Base-by-base conservation (phyloP, 2,329 filamentous ascomycete species). In the Geosmithia flava region DNA sequence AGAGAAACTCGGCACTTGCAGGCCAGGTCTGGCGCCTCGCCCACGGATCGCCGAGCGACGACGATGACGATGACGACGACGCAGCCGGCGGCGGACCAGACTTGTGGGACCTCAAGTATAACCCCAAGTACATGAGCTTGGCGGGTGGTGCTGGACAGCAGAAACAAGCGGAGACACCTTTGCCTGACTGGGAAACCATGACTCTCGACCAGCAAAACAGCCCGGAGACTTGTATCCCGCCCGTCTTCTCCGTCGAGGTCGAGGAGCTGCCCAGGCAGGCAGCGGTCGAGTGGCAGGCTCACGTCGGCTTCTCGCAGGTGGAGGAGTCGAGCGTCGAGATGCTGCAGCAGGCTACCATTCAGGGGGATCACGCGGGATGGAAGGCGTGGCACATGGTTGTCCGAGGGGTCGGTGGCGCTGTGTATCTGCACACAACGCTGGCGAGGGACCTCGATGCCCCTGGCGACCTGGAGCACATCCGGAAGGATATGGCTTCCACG, bases 241-340 rank as follows among this genome's bases (percentile, higher is more conserved):
- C 83, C 0, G 74, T 90, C 55, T 84, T 93, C 59, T 76, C 83
- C 0, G 83, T 81, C 1, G 81, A 93, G 58, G 85, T 96, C 1
- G 75, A 82, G 42, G 77, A 81, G 53, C 71, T 98, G 13, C 93
- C 93, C 1, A 77, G 87, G 19, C 71, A 69, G 16, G 83, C 84
- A 27, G 72, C 72, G 39, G 78, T 96, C 11, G 93, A 98, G 68
- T 98, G 91, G 90, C 83, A 87, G 55, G 82, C 74, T 1, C 76
- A 83, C 49, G 59, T 78, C 3, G 85, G 87, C 0, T 62, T 85
- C 7, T 61, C 62, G 10, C 49, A 53, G 20, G 51, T 68, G 3
- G 51, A 54, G 4, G 56, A 62, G 45, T 49, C 56, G 15, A 57
- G 54, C 4, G 56, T 57, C 30, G 58, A 62, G 50, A 52, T 61